A percentile compares a stretch with the other conserved stretches of the same genome.
Evolutionary conservation across 176 grass and related monocot species (phyloP).

Genomic region (Lolium multiflorum): DNA sequence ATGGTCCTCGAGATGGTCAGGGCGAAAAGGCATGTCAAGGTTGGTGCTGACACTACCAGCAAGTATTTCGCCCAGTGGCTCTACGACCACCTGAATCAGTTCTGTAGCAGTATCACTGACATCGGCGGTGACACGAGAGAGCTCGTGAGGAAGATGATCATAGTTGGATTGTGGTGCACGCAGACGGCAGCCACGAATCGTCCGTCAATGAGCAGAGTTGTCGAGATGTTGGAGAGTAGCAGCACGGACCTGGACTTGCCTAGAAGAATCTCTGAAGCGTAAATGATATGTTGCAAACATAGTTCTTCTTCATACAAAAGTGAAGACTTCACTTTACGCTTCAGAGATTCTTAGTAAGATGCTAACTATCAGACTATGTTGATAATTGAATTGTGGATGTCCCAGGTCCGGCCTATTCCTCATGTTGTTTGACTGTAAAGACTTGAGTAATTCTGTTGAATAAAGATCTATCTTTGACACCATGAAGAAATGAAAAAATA

Average conservation of each 20-base stretch:
- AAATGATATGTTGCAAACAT: neutral
- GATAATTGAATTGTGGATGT: no score
- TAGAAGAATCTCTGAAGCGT: neutral
- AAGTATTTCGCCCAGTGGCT: conserved; percentile 67
- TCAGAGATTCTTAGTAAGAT: no score
- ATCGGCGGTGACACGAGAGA: conserved; percentile 49
- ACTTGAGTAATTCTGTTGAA: no score
- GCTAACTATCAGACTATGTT: no score
- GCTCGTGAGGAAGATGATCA: conserved; percentile 46
- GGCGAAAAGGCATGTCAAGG: conserved; percentile 41
- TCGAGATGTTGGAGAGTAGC: conserved; percentile 60
- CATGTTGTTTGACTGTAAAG: no score
- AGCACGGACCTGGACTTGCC: conserved; percentile 34
- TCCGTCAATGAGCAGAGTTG: conserved; percentile 51
- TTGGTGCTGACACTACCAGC: conserved; percentile 22
- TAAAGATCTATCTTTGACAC: no score
- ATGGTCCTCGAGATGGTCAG: conserved; percentile 59
- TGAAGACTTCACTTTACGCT: no score
- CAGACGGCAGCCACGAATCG: conserved; percentile 46
- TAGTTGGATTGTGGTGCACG: conserved; percentile 70
- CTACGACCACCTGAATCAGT: conserved; percentile 60
- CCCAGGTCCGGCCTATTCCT: no score
- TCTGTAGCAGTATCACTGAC: conserved; percentile 33
- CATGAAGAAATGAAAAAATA: no score
- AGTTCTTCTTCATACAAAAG: conserved; percentile 20